A percentile compares a stretch with the other conserved stretches of the same genome.
Evolutionary conservation across 2,329 filamentous ascomycete genomes (phyloP).

Genomic region (Fusarium anthophilum): DNA sequence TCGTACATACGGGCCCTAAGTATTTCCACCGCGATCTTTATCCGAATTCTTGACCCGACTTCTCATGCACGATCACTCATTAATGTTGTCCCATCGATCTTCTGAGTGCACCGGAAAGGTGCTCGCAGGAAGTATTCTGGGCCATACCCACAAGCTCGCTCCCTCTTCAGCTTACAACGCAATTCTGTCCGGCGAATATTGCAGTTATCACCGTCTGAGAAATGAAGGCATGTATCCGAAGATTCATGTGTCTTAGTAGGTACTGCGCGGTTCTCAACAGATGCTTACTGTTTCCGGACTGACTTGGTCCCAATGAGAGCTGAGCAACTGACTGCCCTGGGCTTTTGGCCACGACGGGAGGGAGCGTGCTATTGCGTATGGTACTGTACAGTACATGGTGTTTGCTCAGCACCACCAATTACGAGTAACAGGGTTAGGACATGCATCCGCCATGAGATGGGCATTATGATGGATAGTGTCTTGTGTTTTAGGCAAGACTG

Average conservation of each 20-base stretch:
- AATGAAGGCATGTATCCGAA: not conserved
- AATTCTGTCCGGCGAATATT: not conserved
- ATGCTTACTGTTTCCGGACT: not conserved
- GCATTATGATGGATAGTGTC: slow-evolving; percentile 34
- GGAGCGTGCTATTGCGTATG: slow-evolving; percentile 16
- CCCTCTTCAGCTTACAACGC: not conserved
- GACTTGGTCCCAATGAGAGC: not conserved
- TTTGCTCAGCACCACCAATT: slow-evolving; percentile 12
- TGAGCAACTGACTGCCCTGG: not conserved
- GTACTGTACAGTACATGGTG: not conserved
- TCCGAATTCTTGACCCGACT: slow-evolving; percentile 1
- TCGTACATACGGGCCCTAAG: slow-evolving; percentile 5
- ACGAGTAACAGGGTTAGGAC: slow-evolving; percentile 10
- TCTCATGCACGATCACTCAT: not conserved
- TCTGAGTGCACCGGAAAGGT: not conserved
- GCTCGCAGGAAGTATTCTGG: not conserved
- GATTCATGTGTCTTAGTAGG: slow-evolving; percentile 5
- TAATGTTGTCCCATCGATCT: not conserved
- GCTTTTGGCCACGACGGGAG: not conserved
- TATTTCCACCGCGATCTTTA: slow-evolving; percentile 7
- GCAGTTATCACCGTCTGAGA: not conserved
- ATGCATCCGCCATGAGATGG: not conserved
- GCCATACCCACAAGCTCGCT: not conserved
- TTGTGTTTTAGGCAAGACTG: slow-evolving; percentile 38
- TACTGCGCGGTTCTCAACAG: slow-evolving; percentile 6